Base-by-base conservation (phyloP, 345 rosid genomes). In the Psidium friedrichsthalianum region DNA sequence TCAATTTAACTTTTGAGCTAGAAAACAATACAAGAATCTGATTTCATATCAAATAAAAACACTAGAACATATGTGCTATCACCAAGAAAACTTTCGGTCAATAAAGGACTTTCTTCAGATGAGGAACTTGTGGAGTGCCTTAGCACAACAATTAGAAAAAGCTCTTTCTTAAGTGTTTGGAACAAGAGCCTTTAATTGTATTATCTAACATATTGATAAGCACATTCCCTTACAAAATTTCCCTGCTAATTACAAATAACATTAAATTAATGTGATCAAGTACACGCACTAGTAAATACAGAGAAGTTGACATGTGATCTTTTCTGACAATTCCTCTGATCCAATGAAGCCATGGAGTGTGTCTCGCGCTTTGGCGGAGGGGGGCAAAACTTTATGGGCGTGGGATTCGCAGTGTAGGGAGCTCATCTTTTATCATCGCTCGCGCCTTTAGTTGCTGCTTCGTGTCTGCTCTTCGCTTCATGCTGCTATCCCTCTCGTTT, bases 1-100 rank as follows among this genome's bases (percentile, higher is more conserved):
- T 94, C 92, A 83, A 85, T 83, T 42, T 47, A 18, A 24, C 3
- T 36, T 69, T 69, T 69, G 80, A 69, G 80, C 47, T 69, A 69
- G 80, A 36, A 36, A 22, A 69, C 47, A 47, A 42, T 51, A 49
- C 44, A 83, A 32, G 24, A 64, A 84, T 56, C 36, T 53, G 25
- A 69, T 32, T 32, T 69, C 47, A 36, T 36, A 69, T 69, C 47
- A 69, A 40, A 20, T 69, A 69, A 14, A 29, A 69, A 69, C 0
- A 13, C 47, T 8, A 18, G 47, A 20, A 69, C 36, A 69, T 36
- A 12, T 69, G 80, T 5, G 14, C 47, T 69, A 69, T 69, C 11
- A 36, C 25, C 47, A 69, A 69, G 1, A 18, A 32, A 8, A 69
- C 6, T 36, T 69, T 36, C 80, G 0, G 36, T 36, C 80, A 18